Percentiles rank a stretch among this genome's conserved stretches.
phyloP scores from a whole-genome alignment of 805 yeast species.

The Metschnikowia anglica region DNA sequence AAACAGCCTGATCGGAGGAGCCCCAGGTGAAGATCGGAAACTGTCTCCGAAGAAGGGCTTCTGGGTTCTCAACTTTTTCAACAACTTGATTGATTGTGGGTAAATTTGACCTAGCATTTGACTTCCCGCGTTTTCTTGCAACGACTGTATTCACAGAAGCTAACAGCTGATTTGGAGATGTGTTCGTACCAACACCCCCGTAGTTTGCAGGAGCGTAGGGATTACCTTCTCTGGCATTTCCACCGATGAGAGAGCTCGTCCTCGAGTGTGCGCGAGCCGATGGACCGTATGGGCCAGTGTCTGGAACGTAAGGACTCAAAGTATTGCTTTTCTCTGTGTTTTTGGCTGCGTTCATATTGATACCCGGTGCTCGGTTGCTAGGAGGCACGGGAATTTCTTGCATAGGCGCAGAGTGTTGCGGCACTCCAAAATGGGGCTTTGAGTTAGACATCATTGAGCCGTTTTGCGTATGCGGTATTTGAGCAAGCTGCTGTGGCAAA shows the following conservation, averaged over 20 bases:
- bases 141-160: neutral
- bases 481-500: neutral
- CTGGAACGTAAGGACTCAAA: constrained; percentile 43
- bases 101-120: constrained; percentile 10
- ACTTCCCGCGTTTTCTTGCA: constrained; percentile 14
- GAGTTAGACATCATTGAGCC: neutral
- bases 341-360: constrained; percentile 29
- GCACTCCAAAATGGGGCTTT: neutral
- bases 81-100: constrained; percentile 9
- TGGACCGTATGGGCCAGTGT: constrained; percentile 47
- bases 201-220: constrained; percentile 41
- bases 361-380: constrained; percentile 12
- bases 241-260: constrained; percentile 41
- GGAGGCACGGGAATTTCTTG: neutral
- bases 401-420: neutral
- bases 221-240: constrained; percentile 38
- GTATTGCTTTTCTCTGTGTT: constrained; percentile 23
- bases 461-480: neutral
- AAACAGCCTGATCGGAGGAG: constrained; percentile 28
- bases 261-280: constrained; percentile 38
- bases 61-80: constrained; percentile 46
- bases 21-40: constrained; percentile 76
- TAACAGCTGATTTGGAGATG: constrained; percentile 3
- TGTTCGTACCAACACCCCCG: constrained; percentile 1
- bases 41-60: constrained; percentile 56